Base-by-base conservation (phyloP, 805 yeast species). In the Wickerhamiella azyma region DNA sequence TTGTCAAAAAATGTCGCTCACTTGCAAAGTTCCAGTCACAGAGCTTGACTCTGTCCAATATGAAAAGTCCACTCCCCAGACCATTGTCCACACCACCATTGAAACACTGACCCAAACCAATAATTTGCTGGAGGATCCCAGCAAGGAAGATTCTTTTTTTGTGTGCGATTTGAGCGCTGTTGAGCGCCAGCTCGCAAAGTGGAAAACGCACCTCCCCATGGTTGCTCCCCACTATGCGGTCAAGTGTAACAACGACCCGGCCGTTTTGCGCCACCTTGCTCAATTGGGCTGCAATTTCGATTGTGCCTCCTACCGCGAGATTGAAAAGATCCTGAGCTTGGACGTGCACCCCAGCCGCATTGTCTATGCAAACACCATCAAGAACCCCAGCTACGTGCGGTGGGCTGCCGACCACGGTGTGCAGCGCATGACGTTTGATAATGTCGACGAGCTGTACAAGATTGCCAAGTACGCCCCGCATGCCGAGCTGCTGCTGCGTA, bases 291-390 rank as follows among this genome's bases (percentile, higher is more conserved):
- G 77, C 45, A 80, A 81, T 48, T 89, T 89, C 59, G 98, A 89
- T 62, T 89, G 98, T 66, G 97, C 97, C 5, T 84, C 95, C 18
- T 77, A 80, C 58, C 72, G 72, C 52, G 98, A 89, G 66, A 85
- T 89, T 56, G 79, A 79, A 46, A 65, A 67, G 38, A 72, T 85
- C 43, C 66, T 85, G 51, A 58, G 64, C 16, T 58, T 79, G 49
- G 89, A 89, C 7, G 75, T 81, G 41, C 66, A 66, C 51, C 74
- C 94, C 8, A 61, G 69, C 10, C 69, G 82, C 52, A 81, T 89
- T 57, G 74, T 92, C 47, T 89, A 85, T 63, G 96, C 97, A 13
- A 85, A 89, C 58, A 96, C 98, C 10, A 84, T 96, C 65, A 89
- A 89, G 65, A 77, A 88, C n/a, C 73, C 76, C 42, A 81, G 94